Conservation (phyloP, 2,329 filamentous ascomycete species). For the Sporothrix protearum region DNA sequence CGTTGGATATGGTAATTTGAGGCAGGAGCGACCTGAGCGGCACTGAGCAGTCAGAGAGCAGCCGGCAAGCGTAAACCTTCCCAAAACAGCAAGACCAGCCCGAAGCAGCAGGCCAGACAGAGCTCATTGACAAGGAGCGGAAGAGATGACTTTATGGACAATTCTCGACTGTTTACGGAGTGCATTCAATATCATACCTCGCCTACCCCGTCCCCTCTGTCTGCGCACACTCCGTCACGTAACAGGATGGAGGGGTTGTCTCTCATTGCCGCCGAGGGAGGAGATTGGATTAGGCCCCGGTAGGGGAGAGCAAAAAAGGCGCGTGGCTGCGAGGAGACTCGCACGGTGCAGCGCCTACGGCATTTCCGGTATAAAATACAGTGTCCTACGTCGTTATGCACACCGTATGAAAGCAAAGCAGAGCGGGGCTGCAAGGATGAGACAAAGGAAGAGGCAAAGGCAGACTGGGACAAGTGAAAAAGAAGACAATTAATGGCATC, state of each 20-base stretch:
- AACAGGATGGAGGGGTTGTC: not conserved
- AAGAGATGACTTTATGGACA: not conserved
- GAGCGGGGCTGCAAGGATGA: not conserved
- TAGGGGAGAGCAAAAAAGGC: constrained; percentile 17
- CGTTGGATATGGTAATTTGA: constrained; percentile 9
- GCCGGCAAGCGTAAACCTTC: not conserved
- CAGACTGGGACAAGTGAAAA: not conserved
- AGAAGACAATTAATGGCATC: too few species aligned
- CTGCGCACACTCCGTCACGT: not conserved
- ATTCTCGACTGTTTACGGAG: too few species aligned
- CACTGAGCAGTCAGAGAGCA: constrained; percentile 4
- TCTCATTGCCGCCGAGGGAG: constrained; percentile 6
- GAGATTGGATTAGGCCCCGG: not conserved
- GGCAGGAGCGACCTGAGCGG: constrained; percentile 11
- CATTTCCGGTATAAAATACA: not conserved
- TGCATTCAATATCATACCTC: not conserved
- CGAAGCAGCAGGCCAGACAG: not conserved
- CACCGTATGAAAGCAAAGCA: not conserved
- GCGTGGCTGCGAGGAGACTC: constrained; percentile 11
- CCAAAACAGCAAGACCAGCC: not conserved
- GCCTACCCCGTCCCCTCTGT: not conserved
- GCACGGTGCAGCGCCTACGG: not conserved
- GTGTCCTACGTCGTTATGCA: not conserved
- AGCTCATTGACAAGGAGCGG: not conserved
- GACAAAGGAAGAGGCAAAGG: not conserved